phyloP scores from a whole-genome alignment of 352 stramenopile genomes.

The Phytophthora citricola region DNA sequence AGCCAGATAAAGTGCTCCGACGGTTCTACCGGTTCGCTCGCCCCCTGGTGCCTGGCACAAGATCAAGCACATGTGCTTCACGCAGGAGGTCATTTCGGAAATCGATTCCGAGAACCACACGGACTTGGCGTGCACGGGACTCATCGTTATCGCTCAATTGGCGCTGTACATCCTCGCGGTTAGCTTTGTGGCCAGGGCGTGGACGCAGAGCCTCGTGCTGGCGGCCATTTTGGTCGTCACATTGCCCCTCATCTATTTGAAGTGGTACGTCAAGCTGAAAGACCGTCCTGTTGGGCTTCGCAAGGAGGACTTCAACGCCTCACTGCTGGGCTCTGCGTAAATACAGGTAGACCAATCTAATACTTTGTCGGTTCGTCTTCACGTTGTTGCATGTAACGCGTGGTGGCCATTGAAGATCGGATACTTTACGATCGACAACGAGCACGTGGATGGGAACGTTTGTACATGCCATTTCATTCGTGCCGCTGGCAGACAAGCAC shows the following conservation, averaged over 20 bases:
- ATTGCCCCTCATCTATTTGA: conserved; percentile 70
- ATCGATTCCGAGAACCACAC: conserved; percentile 71
- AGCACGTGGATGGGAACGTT: conserved; percentile 13
- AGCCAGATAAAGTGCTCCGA: conserved; percentile 57
- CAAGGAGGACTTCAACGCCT: conserved; percentile 59
- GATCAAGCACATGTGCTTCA: conserved; percentile 76
- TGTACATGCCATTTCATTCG: conserved; percentile 20
- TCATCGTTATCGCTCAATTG: conserved; percentile 70
- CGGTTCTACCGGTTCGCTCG: conserved; percentile 77
- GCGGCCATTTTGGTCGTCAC: conserved; percentile 45
- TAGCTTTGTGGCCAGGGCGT: conserved; percentile 67
- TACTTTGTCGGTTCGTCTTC: not conserved
- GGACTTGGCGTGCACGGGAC: conserved; percentile 65
- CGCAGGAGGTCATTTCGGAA: conserved; percentile 46
- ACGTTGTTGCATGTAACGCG: too few species aligned
- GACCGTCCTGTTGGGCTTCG: conserved; percentile 58
- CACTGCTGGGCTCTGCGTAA: conserved; percentile 43
- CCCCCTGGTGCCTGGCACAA: conserved; percentile 61
- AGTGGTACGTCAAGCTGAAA: conserved; percentile 79
- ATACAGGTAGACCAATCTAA: too few species aligned
- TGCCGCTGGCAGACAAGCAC: conserved; percentile 2
- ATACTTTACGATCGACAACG: conserved; percentile 28
- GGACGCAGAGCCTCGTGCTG: conserved; percentile 62
- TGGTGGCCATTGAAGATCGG: conserved; percentile 18
- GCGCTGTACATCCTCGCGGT: conserved; percentile 74